These are phyloP conservation scores for Colletotrichum gigasporum DNA, from an alignment of 2,329 filamentous ascomycete genomes.

Conservation along the genomic window DNA sequence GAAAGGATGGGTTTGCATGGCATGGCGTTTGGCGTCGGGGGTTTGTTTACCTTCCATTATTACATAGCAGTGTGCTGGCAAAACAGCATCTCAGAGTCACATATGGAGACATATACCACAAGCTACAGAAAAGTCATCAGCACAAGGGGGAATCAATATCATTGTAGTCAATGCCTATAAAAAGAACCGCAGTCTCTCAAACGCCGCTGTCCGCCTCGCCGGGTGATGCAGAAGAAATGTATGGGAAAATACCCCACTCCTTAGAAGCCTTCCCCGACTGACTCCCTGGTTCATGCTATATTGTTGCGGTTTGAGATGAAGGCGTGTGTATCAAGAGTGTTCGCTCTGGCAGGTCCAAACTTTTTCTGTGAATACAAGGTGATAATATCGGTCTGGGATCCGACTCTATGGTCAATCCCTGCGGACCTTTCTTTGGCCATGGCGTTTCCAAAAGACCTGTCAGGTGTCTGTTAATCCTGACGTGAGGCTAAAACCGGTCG, in stretches of 20 bases:
- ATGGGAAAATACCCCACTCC: constrained; percentile 9
- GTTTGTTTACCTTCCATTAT: too few species aligned
- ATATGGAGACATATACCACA: not conserved
- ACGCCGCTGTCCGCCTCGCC: constrained; percentile 31
- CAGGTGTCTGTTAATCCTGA: not conserved
- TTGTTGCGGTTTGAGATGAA: constrained; percentile 8
- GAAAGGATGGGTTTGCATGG: not conserved
- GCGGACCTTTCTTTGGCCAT: not conserved
- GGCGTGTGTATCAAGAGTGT: not conserved
- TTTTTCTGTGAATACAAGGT: constrained; percentile 20
- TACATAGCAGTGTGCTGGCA: not conserved
- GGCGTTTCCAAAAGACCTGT: not conserved
- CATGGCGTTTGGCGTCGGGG: constrained; percentile 30
- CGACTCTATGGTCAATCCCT: not conserved
- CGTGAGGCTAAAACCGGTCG: not conserved
- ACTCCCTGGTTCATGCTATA: constrained; percentile 31
- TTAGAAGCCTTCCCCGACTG: constrained; percentile 16
- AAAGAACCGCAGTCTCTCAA: constrained; percentile 23
- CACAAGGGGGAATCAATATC: constrained; percentile 25
- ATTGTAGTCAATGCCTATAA: constrained; percentile 29
- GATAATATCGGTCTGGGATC: not conserved
- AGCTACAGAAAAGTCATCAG: not conserved
- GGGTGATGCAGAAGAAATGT: constrained; percentile 29
- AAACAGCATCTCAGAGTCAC: not conserved
- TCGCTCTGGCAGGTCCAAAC: not conserved